Conservation (phyloP, 371 early-diverging fungal species). For the Gilbertella persicaria region DNA sequence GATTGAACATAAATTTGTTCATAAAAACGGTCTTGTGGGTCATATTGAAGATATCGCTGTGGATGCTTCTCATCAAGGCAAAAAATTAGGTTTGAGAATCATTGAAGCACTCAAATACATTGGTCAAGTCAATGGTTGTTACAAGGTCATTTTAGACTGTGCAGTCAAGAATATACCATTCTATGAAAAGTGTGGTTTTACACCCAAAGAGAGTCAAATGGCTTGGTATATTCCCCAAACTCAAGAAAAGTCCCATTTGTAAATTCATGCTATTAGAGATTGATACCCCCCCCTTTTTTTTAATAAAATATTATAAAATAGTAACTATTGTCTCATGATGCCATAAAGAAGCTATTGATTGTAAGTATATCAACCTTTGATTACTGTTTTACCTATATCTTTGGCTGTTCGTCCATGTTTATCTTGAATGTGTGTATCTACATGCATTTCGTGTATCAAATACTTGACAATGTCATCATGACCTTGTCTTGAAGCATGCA, state of each 20-base stretch:
- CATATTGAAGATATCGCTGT: slow-evolving; percentile 96
- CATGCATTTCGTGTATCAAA: slow-evolving; percentile 27
- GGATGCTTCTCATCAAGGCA: slow-evolving; percentile 87
- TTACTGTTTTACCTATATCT: slow-evolving; percentile 38
- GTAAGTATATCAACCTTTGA: background rate
- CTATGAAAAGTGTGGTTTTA: slow-evolving; percentile 52
- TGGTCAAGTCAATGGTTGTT: slow-evolving; percentile 69
- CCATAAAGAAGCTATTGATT: slow-evolving; percentile 19
- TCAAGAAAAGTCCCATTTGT: slow-evolving; percentile 6
- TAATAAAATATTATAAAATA: background rate
- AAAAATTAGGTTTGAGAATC: slow-evolving; percentile 75
- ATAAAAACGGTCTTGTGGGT: slow-evolving; percentile 80
- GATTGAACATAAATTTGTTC: slow-evolving; percentile 96
- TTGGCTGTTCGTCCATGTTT: slow-evolving; percentile 43
- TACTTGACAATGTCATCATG: slow-evolving; percentile 32
- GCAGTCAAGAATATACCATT: slow-evolving; percentile 42
- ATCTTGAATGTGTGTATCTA: slow-evolving; percentile 25
- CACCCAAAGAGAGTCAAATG: slow-evolving; percentile 49
- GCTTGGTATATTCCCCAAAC: slow-evolving; percentile 40
- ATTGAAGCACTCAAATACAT: slow-evolving; percentile 76
- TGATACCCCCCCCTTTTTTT: background rate
- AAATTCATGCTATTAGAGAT: background rate
- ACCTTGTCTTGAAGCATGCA: slow-evolving; percentile 52
- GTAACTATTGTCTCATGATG: background rate
- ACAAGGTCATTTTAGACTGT: slow-evolving; percentile 47